Base-by-base conservation (phyloP, 108 stramenopile species). In the Epithemia pelagica region DNA sequence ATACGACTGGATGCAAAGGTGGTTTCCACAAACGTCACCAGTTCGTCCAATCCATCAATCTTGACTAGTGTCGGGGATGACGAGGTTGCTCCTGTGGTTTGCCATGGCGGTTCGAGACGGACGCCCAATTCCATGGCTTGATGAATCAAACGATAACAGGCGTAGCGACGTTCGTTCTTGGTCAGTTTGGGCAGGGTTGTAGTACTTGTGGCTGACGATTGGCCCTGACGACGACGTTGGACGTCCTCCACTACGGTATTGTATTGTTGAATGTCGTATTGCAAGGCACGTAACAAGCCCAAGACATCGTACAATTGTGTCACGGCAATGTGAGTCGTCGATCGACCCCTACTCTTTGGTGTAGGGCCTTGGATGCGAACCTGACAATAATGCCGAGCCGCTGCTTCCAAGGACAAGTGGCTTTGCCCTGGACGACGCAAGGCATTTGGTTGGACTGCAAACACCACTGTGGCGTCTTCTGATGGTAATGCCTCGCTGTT, bases 41-140 rank as follows among this genome's bases (percentile, higher is more conserved):
- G 63, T 10, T 80, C 77, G 52, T 83, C 80, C 66, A 88, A 74
- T 1, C 87, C 87, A 28, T 54, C 52, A 66, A 87, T 74, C 67
- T 73, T 76, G 1, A 81, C 75, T 20, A 46, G 37, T 15, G 37
- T 46, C 15, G 37, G 37, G 10, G 37, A 46, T 46, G 5, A 5
- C 37, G 15, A 46, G 5, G 5, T 5, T 5, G 5, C 15, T 5
- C 37, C 37, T 46, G 5, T 5, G 5, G 5, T 46, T 46, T 46
- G 37, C 37, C 37, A 46, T 5, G 37, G 37, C 37, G 37, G 10
- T 46, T 46, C 10, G 5, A 62, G 19, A 19, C 61, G 61, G 3
- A 62, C 61, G 7, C 61, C 61, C n/a, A 62, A 62, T 7, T 19
- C 28, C n/a, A 30, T 30, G n/a, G 61, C 61, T 30, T 62, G 61